A percentile compares a stretch with the other conserved stretches of the same genome.
Evolutionary conservation across 179 eudicot species (phyloP).

Genomic region (Drosera spatulata): DNA sequence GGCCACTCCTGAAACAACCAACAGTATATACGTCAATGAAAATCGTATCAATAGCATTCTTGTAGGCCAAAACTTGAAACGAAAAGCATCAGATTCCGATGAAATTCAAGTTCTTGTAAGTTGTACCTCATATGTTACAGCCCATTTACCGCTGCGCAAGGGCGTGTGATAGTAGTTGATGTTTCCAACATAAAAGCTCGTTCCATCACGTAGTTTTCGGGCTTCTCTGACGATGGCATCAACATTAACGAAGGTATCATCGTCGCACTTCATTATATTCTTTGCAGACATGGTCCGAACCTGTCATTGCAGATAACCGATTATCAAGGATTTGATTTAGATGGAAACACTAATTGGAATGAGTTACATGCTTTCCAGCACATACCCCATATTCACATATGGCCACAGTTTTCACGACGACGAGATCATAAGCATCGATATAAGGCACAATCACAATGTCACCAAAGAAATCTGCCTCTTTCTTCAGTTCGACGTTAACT

Average conservation of each 20-base stretch:
- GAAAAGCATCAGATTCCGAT: too few relatives aligned
- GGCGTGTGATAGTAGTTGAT: constrained; percentile 88
- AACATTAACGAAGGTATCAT: constrained; percentile 83
- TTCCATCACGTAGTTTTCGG: constrained; percentile 35
- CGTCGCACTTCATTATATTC: constrained; percentile 84
- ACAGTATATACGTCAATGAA: too few relatives aligned
- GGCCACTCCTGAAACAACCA: constrained; percentile 63
- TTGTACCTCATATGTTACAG: constrained; percentile 16
- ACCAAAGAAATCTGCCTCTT: constrained; percentile 80
- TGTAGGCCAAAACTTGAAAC: too few relatives aligned
- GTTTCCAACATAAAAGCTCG: constrained; percentile 78
- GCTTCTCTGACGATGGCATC: constrained; percentile 64
- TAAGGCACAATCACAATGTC: constrained; percentile 84
- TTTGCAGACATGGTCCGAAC: constrained; percentile 70
- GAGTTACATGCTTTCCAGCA: neutral
- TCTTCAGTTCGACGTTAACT: constrained; percentile 71
- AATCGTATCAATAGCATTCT: too few relatives aligned
- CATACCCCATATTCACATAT: constrained; percentile 85
- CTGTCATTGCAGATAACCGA: constrained; percentile 16
- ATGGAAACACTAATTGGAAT: too few relatives aligned
- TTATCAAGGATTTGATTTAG: too few relatives aligned
- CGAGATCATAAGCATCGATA: constrained; percentile 85
- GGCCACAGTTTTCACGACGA: constrained; percentile 86
- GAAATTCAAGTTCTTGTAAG: constrained; percentile 1
- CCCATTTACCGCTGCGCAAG: constrained; percentile 69